A percentile compares a stretch with the other conserved stretches of the same genome.
Evolutionary conservation across 2,329 filamentous ascomycete genomes (phyloP).

Genomic region (Dothidotthia symphoricarpi): DNA sequence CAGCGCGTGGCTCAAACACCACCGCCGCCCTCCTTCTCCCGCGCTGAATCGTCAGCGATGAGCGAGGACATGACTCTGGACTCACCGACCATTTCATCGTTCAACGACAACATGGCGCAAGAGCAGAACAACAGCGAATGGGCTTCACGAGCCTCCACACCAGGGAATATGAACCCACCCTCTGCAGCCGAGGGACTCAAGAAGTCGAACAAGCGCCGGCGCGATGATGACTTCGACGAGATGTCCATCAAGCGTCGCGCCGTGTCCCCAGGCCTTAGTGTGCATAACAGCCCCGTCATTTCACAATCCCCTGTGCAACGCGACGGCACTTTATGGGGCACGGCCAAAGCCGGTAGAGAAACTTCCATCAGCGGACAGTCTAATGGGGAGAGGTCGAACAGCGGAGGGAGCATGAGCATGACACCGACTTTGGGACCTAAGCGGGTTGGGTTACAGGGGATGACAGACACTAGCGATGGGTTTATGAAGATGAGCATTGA

Average conservation of each 20-base stretch:
- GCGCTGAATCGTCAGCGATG: slow-evolving; percentile 52
- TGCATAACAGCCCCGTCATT: slow-evolving; percentile 83
- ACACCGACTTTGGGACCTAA: slow-evolving; percentile 46
- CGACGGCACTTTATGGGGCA: slow-evolving; percentile 70
- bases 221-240: slow-evolving; percentile 88
- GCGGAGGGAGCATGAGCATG: slow-evolving; percentile 49
- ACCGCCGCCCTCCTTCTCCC: slow-evolving; percentile 55
- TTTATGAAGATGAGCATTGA: slow-evolving; percentile 98
- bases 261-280: slow-evolving; percentile 86
- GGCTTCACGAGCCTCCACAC: slow-evolving; percentile 39
- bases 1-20: slow-evolving; percentile 61
- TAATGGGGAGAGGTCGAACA: slow-evolving; percentile 49
- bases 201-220: slow-evolving; percentile 65
- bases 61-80: slow-evolving; percentile 74
- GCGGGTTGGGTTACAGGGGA: slow-evolving; percentile 68
- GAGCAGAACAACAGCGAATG: slow-evolving; percentile 27
- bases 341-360: slow-evolving; percentile 61
- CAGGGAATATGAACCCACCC: slow-evolving; percentile 38
- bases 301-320: slow-evolving; percentile 76
- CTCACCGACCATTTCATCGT: slow-evolving; percentile 52
- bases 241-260: slow-evolving; percentile 86
- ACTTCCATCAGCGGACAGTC: slow-evolving; percentile 54
- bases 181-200: slow-evolving; percentile 45
- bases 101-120: slow-evolving; percentile 14
- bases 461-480: slow-evolving; percentile 93